Base-by-base conservation (phyloP, 768 basidiomycete genomes). In the Leccinum broughii region DNA sequence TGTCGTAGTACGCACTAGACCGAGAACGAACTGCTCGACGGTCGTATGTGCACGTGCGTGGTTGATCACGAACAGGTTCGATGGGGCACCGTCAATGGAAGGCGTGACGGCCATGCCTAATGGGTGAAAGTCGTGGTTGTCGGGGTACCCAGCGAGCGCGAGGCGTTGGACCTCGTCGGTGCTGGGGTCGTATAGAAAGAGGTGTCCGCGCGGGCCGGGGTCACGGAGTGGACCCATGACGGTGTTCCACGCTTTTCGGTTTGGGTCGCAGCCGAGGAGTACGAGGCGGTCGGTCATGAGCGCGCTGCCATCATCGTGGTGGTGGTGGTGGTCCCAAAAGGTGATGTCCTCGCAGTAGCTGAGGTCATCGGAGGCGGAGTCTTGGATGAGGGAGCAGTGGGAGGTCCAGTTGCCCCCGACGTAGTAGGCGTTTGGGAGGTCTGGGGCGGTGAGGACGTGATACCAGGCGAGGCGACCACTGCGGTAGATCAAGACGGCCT, bases 211-310 rank as follows among this genome's bases (percentile, higher is more conserved):
- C 5, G 85, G 83, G 4, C 73, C 66, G 2, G 89, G 87, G 65
- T 89, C 73, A 1, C 62, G 70, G 53, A 92, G 68, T 6, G 90
- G 89, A 0, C 90, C 90, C 85, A 88, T 85, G 51, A 80, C 89
- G 7, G 89, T 90, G 68, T 92, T 92, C 90, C 90, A 92, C 28
- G 77, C 70, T 62, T 79, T 79, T 72, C 78, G 79, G 54, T 66
- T 72, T 3, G 78, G 77, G 57, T 81, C 80, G 35, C 80, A 81
- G 26, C 72, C 72, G 26, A 77, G 53, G 1, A 81, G 67, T 7
- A 89, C 71, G 28, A 77, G 74, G 55, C 83, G 81, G 57, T 80
- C 69, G n/a, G 72, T 24, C 24, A 24, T 63, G 30, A 81, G 68
- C 6, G 70, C 68, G 24, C 78, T 3, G 32, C 32, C 32, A 10